Evolutionary conservation across 208 protist species (phyloP), one percentile per base, ranked within the genome.

Genomic region (Angomonas desouzai): DNA sequence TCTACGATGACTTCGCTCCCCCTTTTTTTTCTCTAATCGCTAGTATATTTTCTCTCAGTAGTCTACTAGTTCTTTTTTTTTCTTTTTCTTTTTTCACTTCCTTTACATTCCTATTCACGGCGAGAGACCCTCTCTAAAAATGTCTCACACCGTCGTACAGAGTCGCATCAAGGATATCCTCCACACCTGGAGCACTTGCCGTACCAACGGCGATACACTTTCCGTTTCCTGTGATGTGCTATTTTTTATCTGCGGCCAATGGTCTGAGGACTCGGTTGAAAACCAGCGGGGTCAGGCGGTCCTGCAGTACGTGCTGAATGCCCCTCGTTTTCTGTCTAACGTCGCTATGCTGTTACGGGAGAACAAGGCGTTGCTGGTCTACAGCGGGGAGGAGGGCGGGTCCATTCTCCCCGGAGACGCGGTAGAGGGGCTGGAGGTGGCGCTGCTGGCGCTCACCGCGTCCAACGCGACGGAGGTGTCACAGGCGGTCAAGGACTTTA

Each of bases 271-370:
- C 47, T 91, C 84, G 0, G 67, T 87, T 13, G 84, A 92, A 47
- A 95, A 95, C 66, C 89, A 95, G 62, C 85, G 89, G 23, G 79
- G 86, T 1, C 77, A 87, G 70, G 84, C 86, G 0, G 23, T 95
- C 9, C 23, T 91, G n/a, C 89, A 95, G 75, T 81, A 93, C 67
- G 40, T 93, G 22, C 77, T 95, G 23, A 71, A 79, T 20, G 71
- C 86, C 18, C 65, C 62, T 9, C 55, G 62, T 6, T 63, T 77
- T 1, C 64, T 89, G 0, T 49, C 62, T 49, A 84, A 95, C 55
- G 67, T 80, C 16, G 85, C 78, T 2, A 48, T 79, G 0, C 20
- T 93, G 13, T 59, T 95, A 30, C 78, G 77, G 22, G 33, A 69
- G 27, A 45, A 62, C 0, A 73, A 57, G 25, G 64, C 79, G 1